phyloP scores from a whole-genome alignment of 2,329 filamentous ascomycete genomes.

The Cryphonectria japonica region DNA sequence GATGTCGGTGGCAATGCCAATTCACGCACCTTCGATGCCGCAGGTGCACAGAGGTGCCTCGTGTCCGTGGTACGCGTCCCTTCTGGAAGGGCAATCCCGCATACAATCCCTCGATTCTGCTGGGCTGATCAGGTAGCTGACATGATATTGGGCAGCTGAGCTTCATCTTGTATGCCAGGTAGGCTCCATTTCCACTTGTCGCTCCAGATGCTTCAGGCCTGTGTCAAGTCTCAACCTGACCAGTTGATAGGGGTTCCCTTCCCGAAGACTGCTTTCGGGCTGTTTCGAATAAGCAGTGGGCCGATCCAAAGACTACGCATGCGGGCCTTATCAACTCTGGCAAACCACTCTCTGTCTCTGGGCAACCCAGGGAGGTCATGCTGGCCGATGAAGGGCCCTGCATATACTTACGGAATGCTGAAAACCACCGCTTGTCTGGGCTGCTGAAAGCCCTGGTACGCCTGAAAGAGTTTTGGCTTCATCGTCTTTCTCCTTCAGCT shows the following conservation, averaged over 20 bases:
- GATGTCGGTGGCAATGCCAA: not conserved
- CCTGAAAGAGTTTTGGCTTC: not conserved
- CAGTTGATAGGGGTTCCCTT: conserved; percentile 3
- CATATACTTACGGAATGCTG: conserved; percentile 12
- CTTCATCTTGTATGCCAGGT: conserved; percentile 20
- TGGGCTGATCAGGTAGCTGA: not conserved
- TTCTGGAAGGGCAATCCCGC: not conserved
- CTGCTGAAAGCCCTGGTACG: conserved; percentile 18
- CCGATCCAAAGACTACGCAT: not conserved
- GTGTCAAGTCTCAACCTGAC: not conserved
- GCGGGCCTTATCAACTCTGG: conserved; percentile 12
- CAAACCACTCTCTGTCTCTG: not conserved
- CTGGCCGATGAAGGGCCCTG: not conserved
- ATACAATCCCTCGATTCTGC: not conserved
- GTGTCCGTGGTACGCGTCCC: conserved; percentile 5
- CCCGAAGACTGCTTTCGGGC: conserved; percentile 17
- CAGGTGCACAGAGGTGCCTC: conserved; percentile 13
- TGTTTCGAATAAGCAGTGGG: not conserved
- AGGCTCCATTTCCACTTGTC: not conserved
- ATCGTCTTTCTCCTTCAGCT: not conserved
- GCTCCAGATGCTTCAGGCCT: not conserved
- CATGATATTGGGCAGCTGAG: conserved; percentile 8
- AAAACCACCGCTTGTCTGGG: conserved; percentile 9
- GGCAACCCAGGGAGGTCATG: not conserved
- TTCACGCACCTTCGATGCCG: not conserved